Percentiles rank a stretch among this genome's conserved stretches.
These are phyloP conservation scores for Candida adriatica DNA, from an alignment of 805 yeast genomes.

Conservation along the genomic window DNA sequence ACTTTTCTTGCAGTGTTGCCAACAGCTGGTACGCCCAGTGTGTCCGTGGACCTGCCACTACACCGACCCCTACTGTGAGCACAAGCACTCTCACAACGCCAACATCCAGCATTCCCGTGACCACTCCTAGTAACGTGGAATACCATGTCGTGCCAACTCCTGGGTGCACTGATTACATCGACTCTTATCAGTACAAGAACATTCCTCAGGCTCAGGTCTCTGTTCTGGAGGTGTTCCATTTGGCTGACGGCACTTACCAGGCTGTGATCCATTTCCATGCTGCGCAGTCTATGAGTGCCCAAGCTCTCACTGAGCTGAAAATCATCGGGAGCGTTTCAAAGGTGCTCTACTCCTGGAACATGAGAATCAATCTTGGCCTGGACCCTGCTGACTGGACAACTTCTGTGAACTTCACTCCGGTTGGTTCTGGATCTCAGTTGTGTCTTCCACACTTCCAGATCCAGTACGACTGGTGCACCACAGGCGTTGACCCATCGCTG, in stretches of 20 bases:
- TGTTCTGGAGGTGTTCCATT: constrained; percentile 5
- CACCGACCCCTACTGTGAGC: constrained; percentile 1
- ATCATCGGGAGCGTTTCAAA: constrained; percentile 6
- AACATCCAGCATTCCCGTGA: too few species aligned
- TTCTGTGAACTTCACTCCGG: constrained; percentile 4
- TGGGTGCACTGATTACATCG: too few species aligned
- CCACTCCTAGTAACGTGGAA: too few species aligned
- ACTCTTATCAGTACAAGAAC: not conserved
- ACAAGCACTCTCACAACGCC: too few species aligned
- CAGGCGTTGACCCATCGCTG: constrained; percentile 18
- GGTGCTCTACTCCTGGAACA: constrained; percentile 7
- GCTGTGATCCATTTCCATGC: constrained; percentile 7
- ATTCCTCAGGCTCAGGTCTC: constrained; percentile 9
- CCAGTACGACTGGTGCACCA: constrained; percentile 20
- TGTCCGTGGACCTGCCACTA: constrained; percentile 6
- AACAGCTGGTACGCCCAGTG: constrained; percentile 16
- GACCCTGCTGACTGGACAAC: constrained; percentile 9
- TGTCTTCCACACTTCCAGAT: constrained; percentile 9
- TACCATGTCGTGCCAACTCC: too few species aligned
- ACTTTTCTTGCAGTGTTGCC: constrained; percentile 7
- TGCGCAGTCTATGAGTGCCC: constrained; percentile 4
- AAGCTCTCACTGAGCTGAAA: constrained; percentile 10
- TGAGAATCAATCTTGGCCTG: constrained; percentile 2
- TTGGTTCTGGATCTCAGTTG: constrained; percentile 1
- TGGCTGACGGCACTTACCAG: constrained; percentile 8